These are phyloP conservation scores for Neurospora terricola DNA, from an alignment of 495 filamentous ascomycete species.

Conservation along the genomic window DNA sequence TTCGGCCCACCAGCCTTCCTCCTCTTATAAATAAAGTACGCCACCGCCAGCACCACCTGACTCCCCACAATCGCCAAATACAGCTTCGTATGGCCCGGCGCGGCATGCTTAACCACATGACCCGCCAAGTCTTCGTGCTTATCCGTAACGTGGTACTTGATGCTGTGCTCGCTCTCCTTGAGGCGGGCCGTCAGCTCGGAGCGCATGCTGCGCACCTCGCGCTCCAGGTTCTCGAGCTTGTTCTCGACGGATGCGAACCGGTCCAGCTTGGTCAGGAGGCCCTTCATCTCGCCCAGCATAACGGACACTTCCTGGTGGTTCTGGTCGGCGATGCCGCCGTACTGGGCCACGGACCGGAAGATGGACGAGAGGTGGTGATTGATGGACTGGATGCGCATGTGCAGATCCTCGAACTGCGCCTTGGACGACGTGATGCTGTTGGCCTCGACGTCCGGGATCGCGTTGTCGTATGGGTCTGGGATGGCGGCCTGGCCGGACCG, in stretches of 20 bases:
- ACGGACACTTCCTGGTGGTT: slow-evolving; percentile 46
- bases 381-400: slow-evolving; percentile 67
- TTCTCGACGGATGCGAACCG: slow-evolving; percentile 28
- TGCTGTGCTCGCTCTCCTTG: slow-evolving; percentile 61
- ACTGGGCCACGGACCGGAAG: slow-evolving; percentile 49
- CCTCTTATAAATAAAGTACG: slow-evolving; percentile 75
- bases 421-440: slow-evolving; percentile 40
- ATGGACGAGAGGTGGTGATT: slow-evolving; percentile 63
- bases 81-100: slow-evolving; percentile 61
- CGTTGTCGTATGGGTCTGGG: slow-evolving; percentile 33
- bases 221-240: slow-evolving; percentile 52
- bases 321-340: slow-evolving; percentile 41
- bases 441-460: slow-evolving; percentile 36
- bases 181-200: slow-evolving; percentile 33
- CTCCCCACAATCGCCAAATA: slow-evolving; percentile 65
- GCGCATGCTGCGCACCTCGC: slow-evolving; percentile 50
- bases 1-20: slow-evolving; percentile 64
- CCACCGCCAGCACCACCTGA: slow-evolving; percentile 58
- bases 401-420: slow-evolving; percentile 70
- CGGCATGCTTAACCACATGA: slow-evolving; percentile 41
- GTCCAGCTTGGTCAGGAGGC: slow-evolving; percentile 28
- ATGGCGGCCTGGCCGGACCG: slow-evolving; percentile 10
- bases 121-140: slow-evolving; percentile 60
- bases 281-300: slow-evolving; percentile 31
- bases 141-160: slow-evolving; percentile 63